phyloP scores from a whole-genome alignment of 2,329 filamentous ascomycete genomes.

The Graphilbum sp. region DNA sequence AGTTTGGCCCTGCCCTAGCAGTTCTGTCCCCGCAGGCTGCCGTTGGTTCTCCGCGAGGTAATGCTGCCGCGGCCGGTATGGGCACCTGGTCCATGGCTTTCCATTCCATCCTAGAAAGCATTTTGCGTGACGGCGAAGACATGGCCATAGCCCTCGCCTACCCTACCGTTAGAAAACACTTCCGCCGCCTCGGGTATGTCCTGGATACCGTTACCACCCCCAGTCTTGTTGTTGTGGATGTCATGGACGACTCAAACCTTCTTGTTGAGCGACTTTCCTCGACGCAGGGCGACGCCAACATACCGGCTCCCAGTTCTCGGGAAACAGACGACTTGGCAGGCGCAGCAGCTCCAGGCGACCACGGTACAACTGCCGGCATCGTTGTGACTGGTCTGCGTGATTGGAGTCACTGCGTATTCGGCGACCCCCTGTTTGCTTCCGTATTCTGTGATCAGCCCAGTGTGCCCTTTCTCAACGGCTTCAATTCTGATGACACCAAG shows the following conservation, averaged over 20 bases:
- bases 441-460: conserved; percentile 29
- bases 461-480: conserved; percentile 30
- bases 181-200: conserved; percentile 27
- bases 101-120: conserved; percentile 35
- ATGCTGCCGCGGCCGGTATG: neutral
- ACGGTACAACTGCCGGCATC: conserved; percentile 8
- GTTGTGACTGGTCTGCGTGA: conserved; percentile 34
- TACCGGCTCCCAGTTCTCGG: no score
- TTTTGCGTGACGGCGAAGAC: conserved; percentile 44
- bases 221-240: conserved; percentile 37
- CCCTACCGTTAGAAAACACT: conserved; percentile 33
- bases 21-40: conserved; percentile 14
- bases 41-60: neutral
- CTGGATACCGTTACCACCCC: conserved; percentile 36
- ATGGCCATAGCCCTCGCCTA: conserved; percentile 42
- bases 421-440: conserved; percentile 38
- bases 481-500: conserved; percentile 14
- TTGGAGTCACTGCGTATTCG: conserved; percentile 43
- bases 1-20: conserved; percentile 29
- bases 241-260: conserved; percentile 31
- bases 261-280: conserved; percentile 18
- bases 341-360: neutral
- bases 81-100: conserved; percentile 41
- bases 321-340: neutral
- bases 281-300: neutral